Conservation (phyloP, 2,329 filamentous ascomycete genomes). For the Ophiostoma sp. region DNA sequence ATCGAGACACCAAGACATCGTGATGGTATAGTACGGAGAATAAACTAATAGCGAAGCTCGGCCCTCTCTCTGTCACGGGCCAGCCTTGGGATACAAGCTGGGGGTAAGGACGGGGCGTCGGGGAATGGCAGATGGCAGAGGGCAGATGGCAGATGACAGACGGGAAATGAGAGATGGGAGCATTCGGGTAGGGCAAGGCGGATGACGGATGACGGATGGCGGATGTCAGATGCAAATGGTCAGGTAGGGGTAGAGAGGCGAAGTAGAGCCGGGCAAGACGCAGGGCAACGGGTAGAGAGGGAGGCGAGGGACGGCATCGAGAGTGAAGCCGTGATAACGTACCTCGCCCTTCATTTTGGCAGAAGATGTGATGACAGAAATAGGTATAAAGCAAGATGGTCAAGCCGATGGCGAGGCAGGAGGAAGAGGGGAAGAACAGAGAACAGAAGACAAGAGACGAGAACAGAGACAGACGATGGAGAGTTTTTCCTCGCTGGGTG, state of each 20-base stretch:
- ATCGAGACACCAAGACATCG: background rate
- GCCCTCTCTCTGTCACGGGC: background rate
- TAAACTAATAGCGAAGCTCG: constrained; percentile 8
- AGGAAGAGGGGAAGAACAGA: background rate
- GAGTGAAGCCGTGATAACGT: constrained; percentile 31
- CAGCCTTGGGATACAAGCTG: too few relatives aligned
- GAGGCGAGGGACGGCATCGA: background rate
- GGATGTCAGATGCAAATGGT: background rate
- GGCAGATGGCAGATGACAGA: too few relatives aligned
- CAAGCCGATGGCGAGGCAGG: background rate
- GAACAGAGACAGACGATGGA: constrained; percentile 12
- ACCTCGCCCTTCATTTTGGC: constrained; percentile 55
- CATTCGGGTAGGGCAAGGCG: background rate
- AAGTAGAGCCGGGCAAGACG: too few relatives aligned
- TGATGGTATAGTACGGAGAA: background rate
- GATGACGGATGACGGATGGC: background rate
- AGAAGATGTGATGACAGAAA: constrained; percentile 14
- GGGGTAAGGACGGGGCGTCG: too few relatives aligned
- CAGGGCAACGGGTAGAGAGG: background rate
- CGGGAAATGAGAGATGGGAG: background rate
- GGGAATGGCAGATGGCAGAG: too few relatives aligned
- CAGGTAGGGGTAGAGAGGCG: background rate
- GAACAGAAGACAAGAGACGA: constrained; percentile 11
- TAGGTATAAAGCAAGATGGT: background rate
- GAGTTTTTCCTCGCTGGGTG: constrained; percentile 6